Percentiles rank a stretch among this genome's conserved stretches.
Evolutionary conservation across 23 red algal genomes (phyloP).

Genomic region (Chondrus crispus): DNA sequence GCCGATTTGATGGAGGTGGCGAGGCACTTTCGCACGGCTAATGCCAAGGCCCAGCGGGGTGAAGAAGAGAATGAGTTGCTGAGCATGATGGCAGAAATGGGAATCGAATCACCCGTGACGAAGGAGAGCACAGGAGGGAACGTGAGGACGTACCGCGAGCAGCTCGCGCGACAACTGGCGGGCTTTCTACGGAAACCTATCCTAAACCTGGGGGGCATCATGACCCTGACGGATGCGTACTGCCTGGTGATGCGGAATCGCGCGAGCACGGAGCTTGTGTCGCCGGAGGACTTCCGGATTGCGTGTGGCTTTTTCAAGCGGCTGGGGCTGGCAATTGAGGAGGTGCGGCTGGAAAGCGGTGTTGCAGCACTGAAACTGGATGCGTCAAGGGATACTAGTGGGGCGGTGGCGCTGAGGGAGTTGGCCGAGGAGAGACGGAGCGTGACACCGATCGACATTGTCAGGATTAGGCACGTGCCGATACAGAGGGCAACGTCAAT

Average conservation of each 20-base stretch:
- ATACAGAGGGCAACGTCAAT: conserved; percentile 45
- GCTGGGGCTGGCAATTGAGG: conserved; percentile 36
- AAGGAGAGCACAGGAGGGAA: conserved; percentile 67
- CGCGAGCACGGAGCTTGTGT: conserved; percentile 69
- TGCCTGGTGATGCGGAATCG: conserved; percentile 73
- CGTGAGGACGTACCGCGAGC: conserved; percentile 60
- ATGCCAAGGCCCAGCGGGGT: neutral
- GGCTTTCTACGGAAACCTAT: conserved; percentile 53
- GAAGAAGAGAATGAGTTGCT: conserved; percentile 67
- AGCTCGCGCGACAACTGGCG: conserved; percentile 63
- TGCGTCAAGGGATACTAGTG: conserved; percentile 10
- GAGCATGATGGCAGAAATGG: conserved; percentile 79
- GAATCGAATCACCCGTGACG: conserved; percentile 79
- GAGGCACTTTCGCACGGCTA: conserved; percentile 23
- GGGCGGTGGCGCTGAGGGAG: conserved; percentile 6
- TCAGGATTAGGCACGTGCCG: conserved; percentile 17
- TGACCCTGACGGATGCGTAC: conserved; percentile 83
- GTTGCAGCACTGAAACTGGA: conserved; percentile 56
- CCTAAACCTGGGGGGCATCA: conserved; percentile 60
- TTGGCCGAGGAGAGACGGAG: conserved; percentile 44
- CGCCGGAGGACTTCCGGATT: conserved; percentile 78
- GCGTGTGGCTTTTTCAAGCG: conserved; percentile 58
- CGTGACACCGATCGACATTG: conserved; percentile 33
- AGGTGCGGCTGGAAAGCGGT: conserved; percentile 54
- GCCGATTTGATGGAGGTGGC: conserved; percentile 75